Evolutionary conservation across 192 early-diverging fungal species (phyloP).

Genomic region (Backusella westeae): DNA sequence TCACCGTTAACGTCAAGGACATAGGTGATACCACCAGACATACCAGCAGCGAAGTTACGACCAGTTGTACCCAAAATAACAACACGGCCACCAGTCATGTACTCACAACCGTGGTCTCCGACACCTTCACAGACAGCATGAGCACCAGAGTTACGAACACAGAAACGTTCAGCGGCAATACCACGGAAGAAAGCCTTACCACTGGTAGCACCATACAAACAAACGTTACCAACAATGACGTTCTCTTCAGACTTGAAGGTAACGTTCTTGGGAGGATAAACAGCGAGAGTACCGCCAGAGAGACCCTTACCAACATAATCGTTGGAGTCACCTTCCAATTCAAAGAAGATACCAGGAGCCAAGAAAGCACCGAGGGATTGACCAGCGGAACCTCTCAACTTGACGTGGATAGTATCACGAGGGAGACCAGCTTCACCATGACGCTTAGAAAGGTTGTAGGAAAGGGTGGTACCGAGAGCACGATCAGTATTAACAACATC

Average conservation of each 20-base stretch:
- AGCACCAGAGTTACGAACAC: constrained; percentile 98
- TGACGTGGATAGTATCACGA: constrained; percentile 82
- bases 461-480: constrained; percentile 88
- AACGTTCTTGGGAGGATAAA: constrained; percentile 85
- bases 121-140: constrained; percentile 93
- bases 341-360: constrained; percentile 83
- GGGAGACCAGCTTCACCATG: constrained; percentile 84
- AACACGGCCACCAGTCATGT: constrained; percentile 98
- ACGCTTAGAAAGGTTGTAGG: constrained; percentile 80
- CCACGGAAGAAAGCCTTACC: constrained; percentile 92
- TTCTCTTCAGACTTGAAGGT: constrained; percentile 83
- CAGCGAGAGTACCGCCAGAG: constrained; percentile 86
- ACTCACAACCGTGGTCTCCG: constrained; percentile 99
- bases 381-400: constrained; percentile 88
- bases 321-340: constrained; percentile 97
- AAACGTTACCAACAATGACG: constrained; percentile 95
- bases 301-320: constrained; percentile 99
- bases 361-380: constrained; percentile 97
- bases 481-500: constrained; percentile 93
- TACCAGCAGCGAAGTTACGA: constrained; percentile 98
- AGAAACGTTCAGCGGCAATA: constrained; percentile 96
- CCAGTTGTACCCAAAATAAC: constrained; percentile 87
- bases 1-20: constrained; percentile 68
- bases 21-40: constrained; percentile 97
- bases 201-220: constrained; percentile 94